Base-by-base conservation (phyloP, 345 rosid species). In the Eucalyptus tenuipes region DNA sequence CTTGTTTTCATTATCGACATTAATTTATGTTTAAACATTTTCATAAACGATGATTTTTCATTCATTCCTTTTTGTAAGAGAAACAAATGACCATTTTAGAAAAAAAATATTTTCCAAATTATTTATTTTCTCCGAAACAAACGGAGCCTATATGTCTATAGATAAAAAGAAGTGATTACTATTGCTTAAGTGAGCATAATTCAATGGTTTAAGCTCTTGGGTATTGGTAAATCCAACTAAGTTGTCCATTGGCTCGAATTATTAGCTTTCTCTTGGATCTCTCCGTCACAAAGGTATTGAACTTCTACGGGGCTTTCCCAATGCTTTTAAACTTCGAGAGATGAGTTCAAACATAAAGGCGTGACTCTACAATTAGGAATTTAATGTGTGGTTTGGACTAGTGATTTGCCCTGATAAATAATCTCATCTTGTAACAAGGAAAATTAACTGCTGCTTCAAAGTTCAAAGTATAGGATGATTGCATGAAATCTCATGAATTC, bases 1-100 rank as follows among this genome's bases (percentile, higher is more conserved):
- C 3, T 0, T 18, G 0, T 52, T 52, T 52, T 52, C 18, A 52
- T 52, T 52, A 18, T 52, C 0, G 24, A 52, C 18, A 18, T 1
- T 4, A 52, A 52, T 52, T 52, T 52, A 50, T 50, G 0, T 18
- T 0, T 52, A 52, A 20, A 52, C 1, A 52, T 52, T 52, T 52
- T 52, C 24, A 24, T 24, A 52, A 20, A 20, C 1, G 0, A 52
- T 52, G 10, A 52, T 7, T 52, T 52, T 52, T 52, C 10, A 2
- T 52, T 52, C 20, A 52, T 52, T 52, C 0, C 0, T 52, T 52
- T 52, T 7, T 52, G 2, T 52, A 52, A 52, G 57, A 7, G 25
- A 52, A 52, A 52, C 25, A 52, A 52, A 52, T 25, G 20, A 52
- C 5, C 1, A 2, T 52, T 52, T 52, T 52, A n/a, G 10, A 52